Evolutionary conservation across 2,329 filamentous ascomycete genomes (phyloP).

Genomic region (Helotiales sp.): DNA sequence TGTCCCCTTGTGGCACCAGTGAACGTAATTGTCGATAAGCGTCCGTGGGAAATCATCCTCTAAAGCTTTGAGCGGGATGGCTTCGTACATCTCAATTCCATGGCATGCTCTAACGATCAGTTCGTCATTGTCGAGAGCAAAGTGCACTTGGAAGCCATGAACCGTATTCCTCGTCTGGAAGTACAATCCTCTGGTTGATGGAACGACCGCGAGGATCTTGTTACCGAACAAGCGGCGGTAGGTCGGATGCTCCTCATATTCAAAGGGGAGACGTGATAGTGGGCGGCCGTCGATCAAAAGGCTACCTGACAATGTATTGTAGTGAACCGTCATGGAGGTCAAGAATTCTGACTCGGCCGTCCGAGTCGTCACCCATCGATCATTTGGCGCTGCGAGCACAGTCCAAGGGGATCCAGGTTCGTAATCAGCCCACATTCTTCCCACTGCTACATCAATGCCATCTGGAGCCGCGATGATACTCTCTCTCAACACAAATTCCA

Average conservation of each 20-base stretch:
- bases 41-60: slow-evolving; percentile 23
- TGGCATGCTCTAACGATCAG: slow-evolving; percentile 40
- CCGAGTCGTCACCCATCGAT: slow-evolving; percentile 45
- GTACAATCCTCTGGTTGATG: slow-evolving; percentile 45
- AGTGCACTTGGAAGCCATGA: slow-evolving; percentile 43
- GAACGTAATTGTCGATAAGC: slow-evolving; percentile 25
- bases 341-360: slow-evolving; percentile 21
- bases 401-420: slow-evolving; percentile 35
- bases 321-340: slow-evolving; percentile 45
- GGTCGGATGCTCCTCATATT: slow-evolving; percentile 46
- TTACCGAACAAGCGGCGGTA: slow-evolving; percentile 33
- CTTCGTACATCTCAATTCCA: slow-evolving; percentile 20
- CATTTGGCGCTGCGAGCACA: slow-evolving; percentile 32
- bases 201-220: slow-evolving; percentile 43
- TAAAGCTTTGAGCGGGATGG: slow-evolving; percentile 21
- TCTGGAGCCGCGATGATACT: slow-evolving; percentile 28
- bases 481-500: slow-evolving; percentile 31
- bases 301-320: slow-evolving; percentile 56
- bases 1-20: slow-evolving; percentile 23
- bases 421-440: slow-evolving; percentile 41
- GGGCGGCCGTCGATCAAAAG: slow-evolving; percentile 59
- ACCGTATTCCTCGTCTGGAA: slow-evolving; percentile 42
- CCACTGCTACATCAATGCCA: slow-evolving; percentile 37
- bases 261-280: slow-evolving; percentile 51
- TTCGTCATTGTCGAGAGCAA: slow-evolving; percentile 36